Evolutionary conservation across 2,329 filamentous ascomycete species (phyloP), one percentile per base, ranked within the genome.

Genomic region (Ascochyta rabiei): DNA sequence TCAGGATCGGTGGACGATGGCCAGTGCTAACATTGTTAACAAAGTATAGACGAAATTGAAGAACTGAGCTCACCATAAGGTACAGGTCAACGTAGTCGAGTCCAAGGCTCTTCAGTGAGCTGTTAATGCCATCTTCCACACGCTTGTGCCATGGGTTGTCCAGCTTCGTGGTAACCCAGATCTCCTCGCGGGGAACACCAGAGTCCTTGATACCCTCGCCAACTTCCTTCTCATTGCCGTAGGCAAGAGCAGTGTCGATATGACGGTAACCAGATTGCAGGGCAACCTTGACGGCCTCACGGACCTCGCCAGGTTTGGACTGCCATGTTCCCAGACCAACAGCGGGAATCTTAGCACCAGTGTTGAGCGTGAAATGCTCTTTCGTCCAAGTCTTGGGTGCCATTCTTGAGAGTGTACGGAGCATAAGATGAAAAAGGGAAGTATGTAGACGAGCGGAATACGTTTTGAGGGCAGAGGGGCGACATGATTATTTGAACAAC

Each of bases 161-260:
- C 48, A 93, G 84, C 82, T 95, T 96, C 66, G 89, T 91, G 47
- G 90, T 93, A 57, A 93, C 80, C 79, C 83, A 92, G 66, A 92
- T 85, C 74, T 87, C 78, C 62, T 86, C 82, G 31, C 89, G 84
- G 4, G 87, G 83, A 2, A 91, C 76, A 45, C 84, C 83, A 23
- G 83, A 82, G 44, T 85, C 82, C 73, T 86, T 86, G 79, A 92
- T 90, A 44, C 88, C 89, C 28, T 80, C 77, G 55, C 89, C 89
- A 21, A 92, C 84, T 71, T 91, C 89, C 60, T 82, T 76, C 74
- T 93, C 90, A 76, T 93, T 95, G 73, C 86, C 87, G 74, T 95
- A 95, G 45, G 86, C 89, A 58, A 88, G 82, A 43, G 90, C 89
- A 38, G 88, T 90, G 77, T 90, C 88, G 71, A 91, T 88, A 77